A percentile compares a stretch with the other conserved stretches of the same genome.
phyloP scores from a whole-genome alignment of 495 filamentous ascomycete genomes.

The Penicillium macrosclerotiorum region DNA sequence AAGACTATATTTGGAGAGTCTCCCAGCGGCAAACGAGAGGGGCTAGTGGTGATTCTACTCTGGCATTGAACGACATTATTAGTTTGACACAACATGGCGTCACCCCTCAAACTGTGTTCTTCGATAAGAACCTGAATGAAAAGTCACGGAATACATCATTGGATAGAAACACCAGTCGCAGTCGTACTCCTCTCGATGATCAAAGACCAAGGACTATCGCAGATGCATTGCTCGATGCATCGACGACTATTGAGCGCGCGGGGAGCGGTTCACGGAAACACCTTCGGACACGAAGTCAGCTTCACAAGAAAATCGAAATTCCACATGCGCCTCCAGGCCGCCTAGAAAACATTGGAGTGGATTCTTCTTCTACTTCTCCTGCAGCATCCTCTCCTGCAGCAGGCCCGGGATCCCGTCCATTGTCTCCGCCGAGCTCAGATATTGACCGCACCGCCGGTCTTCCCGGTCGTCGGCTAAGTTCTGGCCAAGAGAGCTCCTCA shows the following conservation, averaged over 20 bases:
- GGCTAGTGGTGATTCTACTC: slow-evolving; percentile 26
- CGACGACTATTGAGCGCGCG: slow-evolving; percentile 77
- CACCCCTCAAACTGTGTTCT: slow-evolving; percentile 85
- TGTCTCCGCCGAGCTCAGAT: slow-evolving; percentile 42
- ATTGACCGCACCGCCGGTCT: slow-evolving; percentile 27
- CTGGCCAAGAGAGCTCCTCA: slow-evolving; percentile 36
- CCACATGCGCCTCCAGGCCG: slow-evolving; percentile 11
- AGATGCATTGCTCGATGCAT: slow-evolving; percentile 89
- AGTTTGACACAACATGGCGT: slow-evolving; percentile 67
- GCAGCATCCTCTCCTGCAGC: slow-evolving; percentile 40
- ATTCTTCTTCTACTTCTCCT: slow-evolving; percentile 36
- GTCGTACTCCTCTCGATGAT: slow-evolving; percentile 23
- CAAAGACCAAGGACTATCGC: slow-evolving; percentile 71
- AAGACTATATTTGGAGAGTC: slow-evolving; percentile 90
- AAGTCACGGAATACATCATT: slow-evolving; percentile 41
- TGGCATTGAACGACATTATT: slow-evolving; percentile 65
- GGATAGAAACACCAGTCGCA: slow-evolving; percentile 20
- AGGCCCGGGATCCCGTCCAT: slow-evolving; percentile 34
- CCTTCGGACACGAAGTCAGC: slow-evolving; percentile 42
- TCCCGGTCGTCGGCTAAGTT: slow-evolving; percentile 25
- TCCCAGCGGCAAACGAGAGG: slow-evolving; percentile 65
- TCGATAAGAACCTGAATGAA: slow-evolving; percentile 65
- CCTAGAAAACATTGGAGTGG: slow-evolving; percentile 23
- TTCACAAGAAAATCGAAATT: slow-evolving; percentile 45
- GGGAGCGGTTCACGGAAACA: slow-evolving; percentile 55